Evolutionary conservation across 1,284 basidiomycete genomes (phyloP).

Genomic region (Tylopilus sp.): DNA sequence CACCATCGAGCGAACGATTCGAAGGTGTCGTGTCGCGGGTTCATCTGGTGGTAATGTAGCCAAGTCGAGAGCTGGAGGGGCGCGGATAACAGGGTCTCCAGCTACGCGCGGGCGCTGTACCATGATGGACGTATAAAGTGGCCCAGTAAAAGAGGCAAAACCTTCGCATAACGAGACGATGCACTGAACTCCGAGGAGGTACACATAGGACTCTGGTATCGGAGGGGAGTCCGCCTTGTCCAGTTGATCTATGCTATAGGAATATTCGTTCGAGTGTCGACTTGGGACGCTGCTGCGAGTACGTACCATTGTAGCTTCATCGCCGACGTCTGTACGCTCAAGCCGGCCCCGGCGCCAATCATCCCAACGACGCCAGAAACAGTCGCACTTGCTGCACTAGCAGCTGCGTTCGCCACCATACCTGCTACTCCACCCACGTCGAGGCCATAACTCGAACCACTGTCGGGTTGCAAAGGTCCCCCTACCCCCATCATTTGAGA

Average conservation of each 20-base stretch:
- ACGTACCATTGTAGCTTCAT: conserved; percentile 84
- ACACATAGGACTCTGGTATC: conserved; percentile 89
- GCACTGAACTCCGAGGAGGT: conserved; percentile 86
- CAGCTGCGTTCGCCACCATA: conserved; percentile 78
- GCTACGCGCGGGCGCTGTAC: conserved; percentile 61
- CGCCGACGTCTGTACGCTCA: conserved; percentile 65
- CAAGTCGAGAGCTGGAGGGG: conserved; percentile 70
- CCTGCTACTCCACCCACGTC: conserved; percentile 74
- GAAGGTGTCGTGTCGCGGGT: conserved; percentile 49
- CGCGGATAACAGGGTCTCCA: conserved; percentile 62
- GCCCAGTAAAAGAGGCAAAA: conserved; percentile 68
- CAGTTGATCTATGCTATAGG: conserved; percentile 82
- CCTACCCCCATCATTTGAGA: conserved; percentile 78
- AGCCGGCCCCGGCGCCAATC: conserved; percentile 59
- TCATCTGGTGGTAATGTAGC: conserved; percentile 55
- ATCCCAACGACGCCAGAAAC: conserved; percentile 70
- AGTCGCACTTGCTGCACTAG: conserved; percentile 75
- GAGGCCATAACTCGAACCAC: conserved; percentile 42
- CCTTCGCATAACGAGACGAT: conserved; percentile 86
- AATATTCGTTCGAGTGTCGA: conserved; percentile 2
- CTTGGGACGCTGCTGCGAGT: not conserved
- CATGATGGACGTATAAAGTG: conserved; percentile 63
- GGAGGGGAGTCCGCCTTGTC: conserved; percentile 93
- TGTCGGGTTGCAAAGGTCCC: conserved; percentile 41
- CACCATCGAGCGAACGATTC: conserved; percentile 70